Evolutionary conservation across 768 basidiomycete species (phyloP), one percentile per base, ranked within the genome.

Genomic region (Heimioporus sp.): DNA sequence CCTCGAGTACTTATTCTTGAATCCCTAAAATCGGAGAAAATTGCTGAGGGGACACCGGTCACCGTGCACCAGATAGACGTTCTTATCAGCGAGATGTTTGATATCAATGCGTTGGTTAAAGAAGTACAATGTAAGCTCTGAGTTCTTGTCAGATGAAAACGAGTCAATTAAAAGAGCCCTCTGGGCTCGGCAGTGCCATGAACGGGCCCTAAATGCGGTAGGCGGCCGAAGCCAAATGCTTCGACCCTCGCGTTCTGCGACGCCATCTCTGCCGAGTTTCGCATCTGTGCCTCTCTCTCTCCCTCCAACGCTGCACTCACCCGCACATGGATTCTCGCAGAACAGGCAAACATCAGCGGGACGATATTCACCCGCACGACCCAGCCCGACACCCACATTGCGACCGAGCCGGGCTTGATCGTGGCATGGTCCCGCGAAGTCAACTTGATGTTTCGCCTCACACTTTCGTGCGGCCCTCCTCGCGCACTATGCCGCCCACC

Each of bases 361-460:
- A 88, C 88, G 0, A 69, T 80, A 36, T 97, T 94, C 67, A 85
- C 90, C 55, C 77, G 92, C 11, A 96, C 93, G 0, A 87, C 91
- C 0, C 79, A 83, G 35, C 65, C 24, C 5, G 49, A 61, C 43
- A 61, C 59, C 21, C 60, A 61, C 31, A 65, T 86, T n/a, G 80
- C 92, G 4, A 77, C 76, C 5, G 92, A 95, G 63, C 90, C 90
- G 0, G 86, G 90, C 1, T 81, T 87, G 0, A 58, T 72, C n/a
- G 92, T 95, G 7, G 87, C 92, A 59, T 91, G 88, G 87, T 81
- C 80, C 43, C 76, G 82, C 40, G 93, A 96, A 65, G 80, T 82
- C n/a, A n/a, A n/a, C n/a, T n/a, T n/a, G n/a, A n/a, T n/a, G n/a
- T n/a, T n/a, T n/a, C n/a, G n/a, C n/a, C n/a, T n/a, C n/a, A n/a